Conservation (phyloP, 2,329 filamentous ascomycete genomes). For the Trichoderma simmonsii region DNA sequence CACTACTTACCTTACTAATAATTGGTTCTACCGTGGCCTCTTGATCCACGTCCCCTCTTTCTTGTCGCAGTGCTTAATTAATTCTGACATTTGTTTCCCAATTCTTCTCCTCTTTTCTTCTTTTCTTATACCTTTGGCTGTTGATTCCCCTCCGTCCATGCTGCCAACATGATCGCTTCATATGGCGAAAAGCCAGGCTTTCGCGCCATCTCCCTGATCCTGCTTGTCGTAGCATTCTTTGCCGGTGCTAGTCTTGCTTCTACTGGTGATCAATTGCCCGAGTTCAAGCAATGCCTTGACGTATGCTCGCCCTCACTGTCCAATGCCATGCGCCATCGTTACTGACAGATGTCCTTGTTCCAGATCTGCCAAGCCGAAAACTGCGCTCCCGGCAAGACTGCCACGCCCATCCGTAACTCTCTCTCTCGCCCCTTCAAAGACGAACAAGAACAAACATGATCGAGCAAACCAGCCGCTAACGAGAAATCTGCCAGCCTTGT, state of each 20-base stretch:
- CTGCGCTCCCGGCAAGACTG: slow-evolving; percentile 61
- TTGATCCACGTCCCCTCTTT: slow-evolving; percentile 15
- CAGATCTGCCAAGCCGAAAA: slow-evolving; percentile 80
- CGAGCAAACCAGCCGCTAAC: not conserved
- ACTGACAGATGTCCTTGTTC: slow-evolving; percentile 19
- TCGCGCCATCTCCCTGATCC: slow-evolving; percentile 32
- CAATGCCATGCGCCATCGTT: not conserved
- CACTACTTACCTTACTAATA: not conserved
- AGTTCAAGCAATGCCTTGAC: slow-evolving; percentile 83
- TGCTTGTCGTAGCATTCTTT: slow-evolving; percentile 40
- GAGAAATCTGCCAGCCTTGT: slow-evolving; percentile 58
- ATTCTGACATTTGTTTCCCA: not conserved
- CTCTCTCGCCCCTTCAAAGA: not conserved
- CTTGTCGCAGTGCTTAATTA: not conserved
- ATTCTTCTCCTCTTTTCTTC: not conserved
- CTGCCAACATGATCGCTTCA: slow-evolving; percentile 30
- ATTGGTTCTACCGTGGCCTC: slow-evolving; percentile 7
- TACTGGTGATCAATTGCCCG: slow-evolving; percentile 76
- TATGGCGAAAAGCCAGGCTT: slow-evolving; percentile 34
- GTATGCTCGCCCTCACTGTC: slow-evolving; percentile 42
- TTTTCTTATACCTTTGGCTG: too few species aligned
- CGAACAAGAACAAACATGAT: not conserved
- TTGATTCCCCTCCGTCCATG: slow-evolving; percentile 26
- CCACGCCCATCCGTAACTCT: slow-evolving; percentile 62
- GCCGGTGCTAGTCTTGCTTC: slow-evolving; percentile 61